A percentile compares a stretch with the other conserved stretches of the same genome.
phyloP scores from a whole-genome alignment of 2,329 filamentous ascomycete species.

The Verticillium tricorpus region DNA sequence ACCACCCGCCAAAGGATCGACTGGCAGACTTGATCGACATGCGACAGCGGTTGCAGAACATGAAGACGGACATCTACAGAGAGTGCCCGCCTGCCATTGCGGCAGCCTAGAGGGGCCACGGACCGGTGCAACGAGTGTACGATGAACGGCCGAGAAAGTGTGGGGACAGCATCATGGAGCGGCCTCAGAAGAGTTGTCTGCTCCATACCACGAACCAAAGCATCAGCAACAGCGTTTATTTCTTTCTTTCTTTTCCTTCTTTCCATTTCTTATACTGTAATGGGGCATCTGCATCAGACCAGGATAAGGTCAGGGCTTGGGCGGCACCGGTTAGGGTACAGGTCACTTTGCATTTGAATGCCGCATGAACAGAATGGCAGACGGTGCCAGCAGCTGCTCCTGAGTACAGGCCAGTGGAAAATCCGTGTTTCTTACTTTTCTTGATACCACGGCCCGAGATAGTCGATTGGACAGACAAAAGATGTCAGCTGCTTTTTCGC shows the following conservation, averaged over 20 bases:
- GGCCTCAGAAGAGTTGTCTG: background rate
- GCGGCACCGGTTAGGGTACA: background rate
- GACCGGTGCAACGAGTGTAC: background rate
- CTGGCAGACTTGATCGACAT: slow-evolving; percentile 48
- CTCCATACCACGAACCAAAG: background rate
- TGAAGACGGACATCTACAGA: slow-evolving; percentile 57
- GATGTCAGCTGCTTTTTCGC: background rate
- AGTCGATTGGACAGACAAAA: background rate
- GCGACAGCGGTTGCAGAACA: slow-evolving; percentile 46
- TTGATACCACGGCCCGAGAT: background rate
- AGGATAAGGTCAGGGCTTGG: background rate
- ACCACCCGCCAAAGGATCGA: slow-evolving; percentile 47
- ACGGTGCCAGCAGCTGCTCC: background rate
- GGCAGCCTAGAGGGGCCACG: slow-evolving; percentile 6
- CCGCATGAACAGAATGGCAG: background rate
- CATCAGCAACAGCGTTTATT: background rate
- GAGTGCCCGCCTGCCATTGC: slow-evolving; percentile 29
- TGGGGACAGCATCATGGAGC: background rate
- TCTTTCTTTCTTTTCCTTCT: background rate
- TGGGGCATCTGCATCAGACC: background rate
- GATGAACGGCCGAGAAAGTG: background rate
- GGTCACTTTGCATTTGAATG: background rate
- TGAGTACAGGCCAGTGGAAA: background rate
- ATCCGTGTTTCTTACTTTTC: background rate
- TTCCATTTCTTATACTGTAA: no score